A percentile compares a stretch with the other conserved stretches of the same genome.
Conservation (phyloP, 768 basidiomycete genomes). For the Sarcomyxa edulis region DNA sequence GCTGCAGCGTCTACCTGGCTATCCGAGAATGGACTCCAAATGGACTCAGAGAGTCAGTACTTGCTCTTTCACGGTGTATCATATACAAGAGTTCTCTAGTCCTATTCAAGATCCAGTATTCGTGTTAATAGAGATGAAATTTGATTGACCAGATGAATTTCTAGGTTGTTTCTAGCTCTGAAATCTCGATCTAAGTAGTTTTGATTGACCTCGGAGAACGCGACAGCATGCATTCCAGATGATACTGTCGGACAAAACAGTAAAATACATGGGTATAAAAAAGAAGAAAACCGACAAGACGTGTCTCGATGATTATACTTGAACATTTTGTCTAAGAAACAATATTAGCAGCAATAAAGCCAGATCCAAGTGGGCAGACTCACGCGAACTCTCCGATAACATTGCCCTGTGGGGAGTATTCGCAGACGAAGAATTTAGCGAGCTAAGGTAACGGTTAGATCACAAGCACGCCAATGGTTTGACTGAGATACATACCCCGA, state of each 20-base stretch:
- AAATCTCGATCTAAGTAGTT: too few relatives aligned
- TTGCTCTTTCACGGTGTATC: too few relatives aligned
- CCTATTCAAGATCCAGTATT: too few relatives aligned
- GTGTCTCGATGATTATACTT: constrained; percentile 22
- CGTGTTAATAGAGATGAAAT: too few relatives aligned
- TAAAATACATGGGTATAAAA: constrained; percentile 4
- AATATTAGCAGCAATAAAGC: neutral
- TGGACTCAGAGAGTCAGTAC: too few relatives aligned
- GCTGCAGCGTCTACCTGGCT: too few relatives aligned
- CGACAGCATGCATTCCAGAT: constrained; percentile 8
- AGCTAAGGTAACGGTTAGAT: constrained; percentile 25
- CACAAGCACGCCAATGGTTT: constrained; percentile 1
- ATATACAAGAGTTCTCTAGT: too few relatives aligned
- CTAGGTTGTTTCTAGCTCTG: too few relatives aligned
- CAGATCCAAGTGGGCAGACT: constrained; percentile 19
- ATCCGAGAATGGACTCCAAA: too few relatives aligned
- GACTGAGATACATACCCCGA: constrained; percentile 37
- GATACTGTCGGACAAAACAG: constrained; percentile 1
- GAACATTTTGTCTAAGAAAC: constrained; percentile 36
- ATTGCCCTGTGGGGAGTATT: constrained; percentile 63
- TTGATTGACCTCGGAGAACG: too few relatives aligned
- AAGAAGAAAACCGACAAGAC: constrained; percentile 2
- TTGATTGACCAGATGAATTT: too few relatives aligned
- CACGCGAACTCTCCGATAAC: constrained; percentile 57
- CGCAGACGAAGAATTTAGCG: constrained; percentile 63